Conservation (phyloP, 1,284 basidiomycete species). For the Boletus mariae region DNA sequence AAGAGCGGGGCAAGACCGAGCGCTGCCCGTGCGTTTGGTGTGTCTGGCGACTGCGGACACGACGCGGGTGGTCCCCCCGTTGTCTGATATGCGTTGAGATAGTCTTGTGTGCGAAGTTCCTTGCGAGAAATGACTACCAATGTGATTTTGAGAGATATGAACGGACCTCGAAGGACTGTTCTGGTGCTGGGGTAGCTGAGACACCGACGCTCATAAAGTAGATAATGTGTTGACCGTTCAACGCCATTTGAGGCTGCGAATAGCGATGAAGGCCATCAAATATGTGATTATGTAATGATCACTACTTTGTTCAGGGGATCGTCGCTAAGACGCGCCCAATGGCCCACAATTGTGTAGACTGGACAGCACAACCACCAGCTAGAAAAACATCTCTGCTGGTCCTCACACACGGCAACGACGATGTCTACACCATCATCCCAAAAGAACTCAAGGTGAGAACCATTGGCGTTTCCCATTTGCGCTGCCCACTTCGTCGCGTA, state of each 20-base stretch:
- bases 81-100: constrained; percentile 34
- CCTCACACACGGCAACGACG: constrained; percentile 15
- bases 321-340: constrained; percentile 6
- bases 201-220: constrained; percentile 31
- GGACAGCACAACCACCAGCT: constrained; percentile 17
- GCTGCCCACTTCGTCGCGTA: neutral
- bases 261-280: constrained; percentile 1
- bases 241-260: constrained; percentile 1
- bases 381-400: constrained; percentile 23
- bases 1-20: constrained; percentile 38
- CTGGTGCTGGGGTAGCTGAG: constrained; percentile 9
- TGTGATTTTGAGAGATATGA: neutral
- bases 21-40: constrained; percentile 31
- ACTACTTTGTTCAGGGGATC: neutral
- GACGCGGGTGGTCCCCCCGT: constrained; percentile 35
- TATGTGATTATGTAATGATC: constrained; percentile 20
- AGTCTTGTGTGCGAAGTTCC: constrained; percentile 39
- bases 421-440: constrained; percentile 23
- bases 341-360: constrained; percentile 27
- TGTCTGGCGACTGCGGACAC: constrained; percentile 35
- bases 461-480: neutral
- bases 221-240: constrained; percentile 8
- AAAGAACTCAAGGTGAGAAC: constrained; percentile 15
- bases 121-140: constrained; percentile 12
- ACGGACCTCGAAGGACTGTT: constrained; percentile 32